Evolutionary conservation across 2,329 filamentous ascomycete genomes (phyloP).

Genomic region (Colletotrichum sp.): DNA sequence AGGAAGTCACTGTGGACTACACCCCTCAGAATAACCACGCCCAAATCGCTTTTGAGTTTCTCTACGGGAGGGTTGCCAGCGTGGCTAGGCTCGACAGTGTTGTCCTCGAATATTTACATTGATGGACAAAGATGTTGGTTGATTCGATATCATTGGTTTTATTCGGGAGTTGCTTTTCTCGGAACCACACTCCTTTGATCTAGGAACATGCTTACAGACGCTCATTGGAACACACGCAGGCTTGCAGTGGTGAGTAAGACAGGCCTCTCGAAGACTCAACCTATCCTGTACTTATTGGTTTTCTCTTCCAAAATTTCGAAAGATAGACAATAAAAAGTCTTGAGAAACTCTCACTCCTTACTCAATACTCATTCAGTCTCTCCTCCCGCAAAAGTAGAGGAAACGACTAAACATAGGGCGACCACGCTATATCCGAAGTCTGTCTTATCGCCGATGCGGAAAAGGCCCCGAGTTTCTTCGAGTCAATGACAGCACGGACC

Average conservation of each 20-base stretch:
- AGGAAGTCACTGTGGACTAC: background rate
- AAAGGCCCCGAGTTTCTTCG: background rate
- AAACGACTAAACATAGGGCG: background rate
- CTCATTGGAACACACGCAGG: background rate
- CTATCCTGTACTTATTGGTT: background rate
- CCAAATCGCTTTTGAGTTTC: background rate
- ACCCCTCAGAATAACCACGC: background rate
- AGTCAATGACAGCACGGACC: background rate
- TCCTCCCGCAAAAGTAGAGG: background rate
- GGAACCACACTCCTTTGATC: background rate
- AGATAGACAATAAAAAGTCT: background rate
- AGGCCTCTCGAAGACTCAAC: background rate
- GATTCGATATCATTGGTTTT: background rate
- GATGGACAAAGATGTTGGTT: background rate
- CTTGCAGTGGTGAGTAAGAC: background rate
- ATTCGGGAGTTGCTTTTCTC: background rate
- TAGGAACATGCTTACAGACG: background rate
- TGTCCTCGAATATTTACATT: background rate
- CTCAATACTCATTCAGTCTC: background rate
- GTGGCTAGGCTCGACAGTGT: background rate
- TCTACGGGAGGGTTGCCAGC: background rate
- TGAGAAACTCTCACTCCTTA: background rate
- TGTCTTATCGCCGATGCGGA: background rate
- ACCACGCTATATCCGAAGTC: background rate
- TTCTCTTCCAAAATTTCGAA: background rate